Percentiles rank a stretch among this genome's conserved stretches.
Evolutionary conservation across 164 flowering plant species (phyloP).

Genomic region (Akebia trifoliata): DNA sequence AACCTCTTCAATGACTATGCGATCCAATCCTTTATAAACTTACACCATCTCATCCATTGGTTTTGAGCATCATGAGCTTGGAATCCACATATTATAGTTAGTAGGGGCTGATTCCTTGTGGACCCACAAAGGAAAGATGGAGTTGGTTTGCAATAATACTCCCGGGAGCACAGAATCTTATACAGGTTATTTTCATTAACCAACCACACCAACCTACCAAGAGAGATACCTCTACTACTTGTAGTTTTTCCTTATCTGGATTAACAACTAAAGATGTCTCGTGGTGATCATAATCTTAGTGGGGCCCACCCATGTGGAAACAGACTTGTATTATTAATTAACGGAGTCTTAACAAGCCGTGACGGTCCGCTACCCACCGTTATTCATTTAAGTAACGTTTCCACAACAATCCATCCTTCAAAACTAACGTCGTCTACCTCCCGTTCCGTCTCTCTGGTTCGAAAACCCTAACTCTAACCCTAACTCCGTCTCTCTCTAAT

Average conservation of each 20-base stretch:
- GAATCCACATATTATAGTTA: no score
- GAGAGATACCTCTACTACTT: not conserved
- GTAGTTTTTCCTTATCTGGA: no score
- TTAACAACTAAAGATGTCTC: not conserved
- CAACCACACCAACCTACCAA: conserved; percentile 2
- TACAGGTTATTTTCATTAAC: not conserved
- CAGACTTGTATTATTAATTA: conserved; percentile 12
- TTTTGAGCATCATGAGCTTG: no score
- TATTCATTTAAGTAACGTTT: conserved; percentile 11
- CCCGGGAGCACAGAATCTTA: no score
- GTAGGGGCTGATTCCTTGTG: no score
- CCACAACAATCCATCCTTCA: conserved; percentile 12
- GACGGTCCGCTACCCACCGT: conserved; percentile 36
- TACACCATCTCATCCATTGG: no score
- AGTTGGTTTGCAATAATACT: no score
- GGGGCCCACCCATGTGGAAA: conserved; percentile 21
- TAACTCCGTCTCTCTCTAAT: conserved; percentile 21
- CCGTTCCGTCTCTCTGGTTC: conserved; percentile 17
- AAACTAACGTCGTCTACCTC: conserved; percentile 50
- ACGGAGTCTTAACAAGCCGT: conserved; percentile 47
- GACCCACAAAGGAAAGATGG: no score
- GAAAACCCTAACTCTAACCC: conserved; percentile 24
- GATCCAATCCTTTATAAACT: no score
- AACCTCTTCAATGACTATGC: no score
- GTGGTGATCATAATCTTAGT: not conserved